phyloP scores from a whole-genome alignment of 345 rosid species.

The Eucalyptus sp. region DNA sequence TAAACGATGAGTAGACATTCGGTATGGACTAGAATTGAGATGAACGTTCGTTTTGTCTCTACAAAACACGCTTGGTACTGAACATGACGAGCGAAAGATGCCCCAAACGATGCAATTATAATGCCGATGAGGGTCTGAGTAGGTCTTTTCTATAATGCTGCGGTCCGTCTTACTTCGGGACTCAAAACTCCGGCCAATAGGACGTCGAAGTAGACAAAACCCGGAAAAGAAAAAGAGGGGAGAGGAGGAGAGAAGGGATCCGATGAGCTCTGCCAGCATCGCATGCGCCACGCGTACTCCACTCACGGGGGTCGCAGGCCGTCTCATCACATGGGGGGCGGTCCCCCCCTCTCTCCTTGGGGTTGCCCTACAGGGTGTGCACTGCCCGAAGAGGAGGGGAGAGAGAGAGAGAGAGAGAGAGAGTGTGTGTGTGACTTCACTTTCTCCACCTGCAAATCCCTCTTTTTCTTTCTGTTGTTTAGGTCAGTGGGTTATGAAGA shows the following conservation, averaged over 20 bases:
- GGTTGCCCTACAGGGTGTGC: not conserved
- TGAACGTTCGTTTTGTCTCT: not conserved
- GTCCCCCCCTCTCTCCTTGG: not conserved
- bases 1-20: not conserved
- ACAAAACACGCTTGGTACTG: not conserved
- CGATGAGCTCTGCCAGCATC: not conserved
- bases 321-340: not conserved
- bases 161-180: not conserved
- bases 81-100: not conserved
- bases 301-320: not conserved
- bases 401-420: not conserved
- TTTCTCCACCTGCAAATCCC: not conserved
- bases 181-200: not conserved
- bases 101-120: not conserved
- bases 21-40: not conserved
- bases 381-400: not conserved
- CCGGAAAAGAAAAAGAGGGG: not conserved
- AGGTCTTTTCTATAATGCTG: not conserved
- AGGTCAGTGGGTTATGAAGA: not conserved
- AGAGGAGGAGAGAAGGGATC: not conserved
- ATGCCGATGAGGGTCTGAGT: not conserved
- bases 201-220: not conserved
- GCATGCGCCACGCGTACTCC: not conserved
- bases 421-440: not conserved
- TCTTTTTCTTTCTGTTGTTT: not conserved